phyloP scores from a whole-genome alignment of 2,329 filamentous ascomycete species.

The Fusarium tuaranense region DNA sequence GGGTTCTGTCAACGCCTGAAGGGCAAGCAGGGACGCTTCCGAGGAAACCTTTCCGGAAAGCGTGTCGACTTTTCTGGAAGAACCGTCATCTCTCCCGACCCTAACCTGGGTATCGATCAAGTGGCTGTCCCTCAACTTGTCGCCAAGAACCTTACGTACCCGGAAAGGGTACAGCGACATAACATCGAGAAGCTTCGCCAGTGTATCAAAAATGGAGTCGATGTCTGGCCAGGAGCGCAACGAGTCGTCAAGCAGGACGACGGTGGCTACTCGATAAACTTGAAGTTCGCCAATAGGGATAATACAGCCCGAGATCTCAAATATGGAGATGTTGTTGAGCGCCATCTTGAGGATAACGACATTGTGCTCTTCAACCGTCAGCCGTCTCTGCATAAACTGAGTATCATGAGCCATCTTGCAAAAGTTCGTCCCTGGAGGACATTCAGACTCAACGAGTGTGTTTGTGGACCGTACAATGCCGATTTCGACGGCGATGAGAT shows the following conservation, averaged over 20 bases:
- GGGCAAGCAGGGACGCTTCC: constrained; percentile 96
- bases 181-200: constrained; percentile 86
- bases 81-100: constrained; percentile 97
- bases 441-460: constrained; percentile 97
- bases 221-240: constrained; percentile 89
- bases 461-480: constrained; percentile 97
- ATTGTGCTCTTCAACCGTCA: constrained; percentile 98
- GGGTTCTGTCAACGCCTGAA: constrained; percentile 96
- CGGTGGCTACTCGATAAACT: constrained; percentile 74
- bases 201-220: constrained; percentile 80
- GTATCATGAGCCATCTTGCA: constrained; percentile 95
- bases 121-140: constrained; percentile 92
- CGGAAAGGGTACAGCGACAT: constrained; percentile 85
- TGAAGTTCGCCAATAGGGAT: constrained; percentile 80
- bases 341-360: constrained; percentile 94
- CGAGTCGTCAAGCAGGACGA: constrained; percentile 79
- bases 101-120: constrained; percentile 92
- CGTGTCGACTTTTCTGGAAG: constrained; percentile 98
- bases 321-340: constrained; percentile 90
- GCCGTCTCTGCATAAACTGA: constrained; percentile 96
- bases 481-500: constrained; percentile 99
- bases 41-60: constrained; percentile 96
- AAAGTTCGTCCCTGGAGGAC: constrained; percentile 96
- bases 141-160: constrained; percentile 97
- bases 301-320: constrained; percentile 79